Evolutionary conservation across 179 eudicot genomes (phyloP), one percentile per base, ranked within the genome.

Genomic region (Pouteria campechiana): DNA sequence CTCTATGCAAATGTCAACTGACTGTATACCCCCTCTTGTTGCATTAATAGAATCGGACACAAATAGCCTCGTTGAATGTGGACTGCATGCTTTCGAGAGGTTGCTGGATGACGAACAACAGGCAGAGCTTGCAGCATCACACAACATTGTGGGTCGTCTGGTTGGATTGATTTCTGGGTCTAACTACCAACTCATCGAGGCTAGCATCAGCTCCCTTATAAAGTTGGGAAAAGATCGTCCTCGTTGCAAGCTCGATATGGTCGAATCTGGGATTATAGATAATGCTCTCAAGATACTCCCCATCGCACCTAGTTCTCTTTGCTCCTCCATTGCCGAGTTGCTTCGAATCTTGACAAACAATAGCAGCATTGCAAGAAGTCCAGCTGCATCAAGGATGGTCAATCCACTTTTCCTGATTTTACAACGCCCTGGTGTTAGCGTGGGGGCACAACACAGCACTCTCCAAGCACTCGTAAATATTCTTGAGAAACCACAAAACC

Each of bases 381-480:
- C 73, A 15, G 55, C 46, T 49, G 92, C 83, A 19, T 58, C 75
- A 41, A 67, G 61, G 44, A 53, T 74, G 17, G 75, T 81, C 22
- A 73, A 81, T 30, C 92, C 92, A 37, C 83, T 77, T 34, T 78
- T 81, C 31, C 44, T 25, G 22, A 57, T 75, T 19, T 60, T 81
- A 57, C 68, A 54, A 42, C 68, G 72, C 40, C 64, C 75, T 21
- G 92, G 72, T 60, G 51, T 81, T 25, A 63, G 73, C 27, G 47
- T 65, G 31, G 65, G 64, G 70, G 76, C 78, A 23, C 84, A 80
- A 48, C 78, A 76, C 35, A 76, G 90, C 70, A 81, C 90, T 37
- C 50, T 80, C 52, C 90, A 76, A 46, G 74, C 78, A 16, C 90
- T 80, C 44, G 90, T 80, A 25, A 80, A 80, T 65, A 60, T 80